Base-by-base conservation (phyloP, 768 basidiomycete genomes). In the Suillus subaureus region DNA sequence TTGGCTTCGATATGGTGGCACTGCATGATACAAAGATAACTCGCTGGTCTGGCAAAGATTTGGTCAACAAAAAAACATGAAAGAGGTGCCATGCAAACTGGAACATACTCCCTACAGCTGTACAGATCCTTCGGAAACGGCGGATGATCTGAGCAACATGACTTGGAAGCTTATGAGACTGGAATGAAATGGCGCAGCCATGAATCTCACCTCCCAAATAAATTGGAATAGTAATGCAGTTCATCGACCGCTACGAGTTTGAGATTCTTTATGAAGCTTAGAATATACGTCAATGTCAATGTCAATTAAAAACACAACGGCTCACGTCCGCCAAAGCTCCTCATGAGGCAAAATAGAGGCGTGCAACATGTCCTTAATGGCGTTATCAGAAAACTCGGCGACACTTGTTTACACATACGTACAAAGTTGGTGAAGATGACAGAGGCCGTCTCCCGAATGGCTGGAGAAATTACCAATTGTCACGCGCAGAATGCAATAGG, bases 371-470 rank as follows among this genome's bases (percentile, higher is more conserved):
- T 96, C 94, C 92, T 93, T 65, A 26, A 56, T 16, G 42, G 7
- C 28, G 69, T 54, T 54, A 45, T 42, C 26, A 26, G 16, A 51
- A 43, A 60, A 12, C 2, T 28, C 23, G 16, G 23, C 12, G 18
- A 31, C 31, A 28, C 13, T n/a, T 26, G 11, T 31, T 56, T 26
- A 21, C n/a, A 16, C 12, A 18, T 15, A 55, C 85, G n/a, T 70
- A 91, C 92, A 70, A 95, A 94, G 72, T 97, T 97, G 6, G 94
- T 95, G 71, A 96, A 91, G 61, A 97, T 90, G 28, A 94, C 85
- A 0, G 91, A 92, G 0, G 89, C 88, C 2, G 79, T 85, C 61
- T 89, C 87, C 54, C 95, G 85, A 64, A 96, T 89, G 21, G 75
- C 90, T 91, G 60, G 42, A 51, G 35, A 31, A 35, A 15, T 28